Base-by-base conservation (phyloP, 2,329 filamentous ascomycete species). In the Ophiocordyceps camponoti-rufipedis region DNA sequence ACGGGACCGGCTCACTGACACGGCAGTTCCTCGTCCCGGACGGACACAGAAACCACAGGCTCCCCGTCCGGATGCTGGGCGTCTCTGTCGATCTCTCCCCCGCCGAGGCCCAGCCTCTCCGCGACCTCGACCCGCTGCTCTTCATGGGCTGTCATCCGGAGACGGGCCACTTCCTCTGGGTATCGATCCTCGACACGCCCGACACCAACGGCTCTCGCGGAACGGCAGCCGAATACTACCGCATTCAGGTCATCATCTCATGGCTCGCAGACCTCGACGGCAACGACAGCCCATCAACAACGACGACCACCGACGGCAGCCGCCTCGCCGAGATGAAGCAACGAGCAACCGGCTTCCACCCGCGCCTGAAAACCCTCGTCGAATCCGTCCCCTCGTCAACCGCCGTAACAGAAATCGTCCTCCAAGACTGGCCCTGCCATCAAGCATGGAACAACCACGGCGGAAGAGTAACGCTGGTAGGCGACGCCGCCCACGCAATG, bases 401-500 rank as follows among this genome's bases (percentile, higher is more conserved):
- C 0, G 55, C 60, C 6, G 56, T 61, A 3, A 59, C 60, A 12
- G 58, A 63, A 31, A 56, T 65, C 4, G 56, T 57, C 4, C 48
- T 63, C 3, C 56, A 58, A 38, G 64, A 67, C 49, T 60, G 63
- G 48, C 62, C 61, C 0, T 58, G 54, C 28, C 56, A 55, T 2
- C 52, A 23, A 23, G 23, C 55, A 7, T 71, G 68, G 67, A 57
- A 66, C 47, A 66, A 66, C 43, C 54, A 51, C 12, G 53, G 56
- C 39, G 70, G 69, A 4, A 58, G 61, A 1, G 63, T 70, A 3
- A 69, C 69, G 1, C 55, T 76, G 1, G 60, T 67, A 4, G 72
- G 73, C 4, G 73, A 76, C 52, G 66, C 71, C 2, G 71, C 71
- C 0, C 72, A 76, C 54, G 67, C 71, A n/a, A 75, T 76, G 72